Conservation (phyloP, 768 basidiomycete genomes). For the Boletus fagicola region DNA sequence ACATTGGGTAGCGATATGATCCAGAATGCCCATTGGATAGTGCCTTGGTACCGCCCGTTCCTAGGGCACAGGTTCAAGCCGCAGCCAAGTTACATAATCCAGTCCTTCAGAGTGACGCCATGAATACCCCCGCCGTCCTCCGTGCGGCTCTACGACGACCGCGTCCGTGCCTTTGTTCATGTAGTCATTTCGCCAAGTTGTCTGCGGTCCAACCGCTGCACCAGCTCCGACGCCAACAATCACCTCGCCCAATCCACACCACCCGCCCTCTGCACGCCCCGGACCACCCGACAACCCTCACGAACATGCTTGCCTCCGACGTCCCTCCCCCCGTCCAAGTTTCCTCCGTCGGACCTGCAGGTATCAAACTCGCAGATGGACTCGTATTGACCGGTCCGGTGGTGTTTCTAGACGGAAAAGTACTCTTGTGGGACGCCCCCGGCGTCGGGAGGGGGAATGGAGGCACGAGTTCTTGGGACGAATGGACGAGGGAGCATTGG, state of each 20-base stretch:
- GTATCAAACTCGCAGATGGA: slow-evolving; percentile 75
- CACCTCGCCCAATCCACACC: slow-evolving; percentile 15
- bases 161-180: background rate
- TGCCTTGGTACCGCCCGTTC: background rate
- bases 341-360: slow-evolving; percentile 56
- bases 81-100: background rate
- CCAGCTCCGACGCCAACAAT: background rate
- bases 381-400: slow-evolving; percentile 73
- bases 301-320: slow-evolving; percentile 73
- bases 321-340: slow-evolving; percentile 71
- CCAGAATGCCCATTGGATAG: background rate
- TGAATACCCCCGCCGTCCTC: slow-evolving; percentile 1
- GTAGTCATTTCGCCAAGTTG: background rate
- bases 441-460: background rate
- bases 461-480: slow-evolving; percentile 48
- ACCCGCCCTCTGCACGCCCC: slow-evolving; percentile 6
- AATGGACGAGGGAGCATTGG: slow-evolving; percentile 74
- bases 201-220: background rate
- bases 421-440: slow-evolving; percentile 89
- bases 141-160: slow-evolving; percentile 5
- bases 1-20: background rate
- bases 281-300: slow-evolving; percentile 39
- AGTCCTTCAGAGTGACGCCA: background rate
- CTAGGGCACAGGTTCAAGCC: too few species aligned
- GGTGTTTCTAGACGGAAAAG: slow-evolving; percentile 82